Evolutionary conservation across 805 yeast genomes (phyloP).

Genomic region (Sugiyamaella americana): DNA sequence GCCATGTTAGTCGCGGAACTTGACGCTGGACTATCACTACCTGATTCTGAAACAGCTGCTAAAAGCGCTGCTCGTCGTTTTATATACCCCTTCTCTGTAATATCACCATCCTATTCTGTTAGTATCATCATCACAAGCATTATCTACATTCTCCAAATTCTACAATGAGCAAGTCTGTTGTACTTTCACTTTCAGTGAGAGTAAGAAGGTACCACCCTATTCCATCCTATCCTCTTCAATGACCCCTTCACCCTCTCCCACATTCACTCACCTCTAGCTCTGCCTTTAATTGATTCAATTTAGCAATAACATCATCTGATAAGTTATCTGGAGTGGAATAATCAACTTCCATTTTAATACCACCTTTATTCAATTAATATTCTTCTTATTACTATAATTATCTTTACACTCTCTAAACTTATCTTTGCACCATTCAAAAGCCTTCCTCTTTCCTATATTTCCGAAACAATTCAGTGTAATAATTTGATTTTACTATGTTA

Average conservation of each 20-base stretch:
- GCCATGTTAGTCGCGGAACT: constrained; percentile 9
- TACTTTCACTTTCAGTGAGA: too few relatives aligned
- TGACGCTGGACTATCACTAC: constrained; percentile 7
- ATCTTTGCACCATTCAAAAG: too few relatives aligned
- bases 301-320: constrained; percentile 33
- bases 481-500: too few relatives aligned
- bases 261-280: constrained; percentile 38
- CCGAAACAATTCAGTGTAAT: too few relatives aligned
- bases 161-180: too few relatives aligned
- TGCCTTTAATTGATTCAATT: constrained; percentile 38
- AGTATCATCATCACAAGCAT: neutral
- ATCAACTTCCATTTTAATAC: constrained; percentile 34
- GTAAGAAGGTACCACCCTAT: too few relatives aligned
- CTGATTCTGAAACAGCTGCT: constrained; percentile 13
- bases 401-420: too few relatives aligned
- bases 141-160: too few relatives aligned
- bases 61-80: constrained; percentile 48
- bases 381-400: too few relatives aligned
- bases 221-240: neutral
- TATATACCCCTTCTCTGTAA: constrained; percentile 67
- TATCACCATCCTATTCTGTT: constrained; percentile 48
- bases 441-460: too few relatives aligned
- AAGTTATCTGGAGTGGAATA: constrained; percentile 43
- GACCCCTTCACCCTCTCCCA: neutral
- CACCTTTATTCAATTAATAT: too few relatives aligned